These are phyloP conservation scores for Elsinoe fawcettii DNA, from an alignment of 2,329 filamentous ascomycete species.

Conservation along the genomic window DNA sequence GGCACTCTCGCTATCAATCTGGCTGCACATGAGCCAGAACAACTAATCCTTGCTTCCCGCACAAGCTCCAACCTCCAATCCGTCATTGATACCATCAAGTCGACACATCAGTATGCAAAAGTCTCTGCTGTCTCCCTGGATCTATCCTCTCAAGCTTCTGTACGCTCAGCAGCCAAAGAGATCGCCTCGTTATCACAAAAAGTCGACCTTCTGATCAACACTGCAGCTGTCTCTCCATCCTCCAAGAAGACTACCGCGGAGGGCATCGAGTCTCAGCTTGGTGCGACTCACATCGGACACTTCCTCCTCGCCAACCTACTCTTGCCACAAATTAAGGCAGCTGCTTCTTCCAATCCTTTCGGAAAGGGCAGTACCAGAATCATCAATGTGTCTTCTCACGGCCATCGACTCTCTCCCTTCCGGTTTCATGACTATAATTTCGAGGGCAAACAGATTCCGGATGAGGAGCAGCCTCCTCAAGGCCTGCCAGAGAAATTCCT, in stretches of 20 bases:
- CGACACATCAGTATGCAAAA: conserved; percentile 19
- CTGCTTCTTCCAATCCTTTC: conserved; percentile 16
- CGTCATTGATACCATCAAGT: conserved; percentile 23
- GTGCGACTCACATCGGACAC: conserved; percentile 20
- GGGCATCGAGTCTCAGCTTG: conserved; percentile 30
- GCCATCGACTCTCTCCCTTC: conserved; percentile 25
- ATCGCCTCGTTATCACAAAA: conserved; percentile 24
- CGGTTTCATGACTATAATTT: conserved; percentile 32
- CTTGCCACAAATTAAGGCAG: conserved; percentile 16
- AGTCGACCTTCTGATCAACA: conserved; percentile 39
- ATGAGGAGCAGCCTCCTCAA: conserved; percentile 18
- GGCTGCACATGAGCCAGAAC: conserved; percentile 28
- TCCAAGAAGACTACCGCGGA: conserved; percentile 28
- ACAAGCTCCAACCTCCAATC: conserved; percentile 29
- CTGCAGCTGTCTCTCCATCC: conserved; percentile 35
- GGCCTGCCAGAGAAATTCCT: conserved; percentile 15
- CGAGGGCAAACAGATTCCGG: conserved; percentile 21
- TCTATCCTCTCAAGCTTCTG: conserved; percentile 27
- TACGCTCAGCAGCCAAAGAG: conserved; percentile 29
- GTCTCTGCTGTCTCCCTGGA: conserved; percentile 29
- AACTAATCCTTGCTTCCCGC: conserved; percentile 36
- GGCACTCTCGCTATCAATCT: conserved; percentile 30
- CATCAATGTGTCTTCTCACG: conserved; percentile 26
- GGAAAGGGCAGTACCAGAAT: conserved; percentile 20
- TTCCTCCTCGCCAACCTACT: conserved; percentile 22